Conservation (phyloP, 1,284 basidiomycete genomes). For the Naganishia sp. region DNA sequence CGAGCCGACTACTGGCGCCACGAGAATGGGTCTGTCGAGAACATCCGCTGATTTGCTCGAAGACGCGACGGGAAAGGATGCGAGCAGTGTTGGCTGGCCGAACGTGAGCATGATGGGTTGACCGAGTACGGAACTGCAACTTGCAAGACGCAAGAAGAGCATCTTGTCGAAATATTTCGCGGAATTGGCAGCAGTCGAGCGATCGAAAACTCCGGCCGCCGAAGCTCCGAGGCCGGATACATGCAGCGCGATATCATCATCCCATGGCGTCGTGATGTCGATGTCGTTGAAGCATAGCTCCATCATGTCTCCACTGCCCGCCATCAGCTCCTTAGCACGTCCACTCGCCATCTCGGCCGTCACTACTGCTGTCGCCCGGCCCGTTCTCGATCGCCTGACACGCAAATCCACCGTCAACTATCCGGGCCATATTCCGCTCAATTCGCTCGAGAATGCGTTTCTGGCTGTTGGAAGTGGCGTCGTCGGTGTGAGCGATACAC, state of each 20-base stretch:
- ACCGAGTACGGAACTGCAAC: not conserved
- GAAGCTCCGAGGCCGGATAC: not conserved
- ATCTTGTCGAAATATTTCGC: slow-evolving; percentile 7
- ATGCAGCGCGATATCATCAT: not conserved
- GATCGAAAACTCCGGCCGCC: slow-evolving; percentile 5
- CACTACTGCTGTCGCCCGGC: slow-evolving; percentile 19
- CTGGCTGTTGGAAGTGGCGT: slow-evolving; percentile 83
- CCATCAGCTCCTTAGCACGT: not conserved
- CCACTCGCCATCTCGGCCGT: slow-evolving; percentile 16
- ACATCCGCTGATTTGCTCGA: slow-evolving; percentile 42
- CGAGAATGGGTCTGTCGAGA: slow-evolving; percentile 41
- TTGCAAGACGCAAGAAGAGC: not conserved
- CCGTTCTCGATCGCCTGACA: slow-evolving; percentile 17
- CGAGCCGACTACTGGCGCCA: slow-evolving; percentile 45
- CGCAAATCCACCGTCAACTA: slow-evolving; percentile 46
- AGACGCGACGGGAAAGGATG: slow-evolving; percentile 26
- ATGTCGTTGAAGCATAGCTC: too few species aligned
- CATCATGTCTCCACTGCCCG: slow-evolving; percentile 9
- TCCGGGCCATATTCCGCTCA: slow-evolving; percentile 78
- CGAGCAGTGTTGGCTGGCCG: slow-evolving; percentile 23
- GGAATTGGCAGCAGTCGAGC: not conserved
- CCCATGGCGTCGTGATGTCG: not conserved
- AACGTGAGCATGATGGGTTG: slow-evolving; percentile 20
- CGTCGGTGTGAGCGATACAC: slow-evolving; percentile 78
- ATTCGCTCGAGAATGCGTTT: slow-evolving; percentile 76